Evolutionary conservation across 495 filamentous ascomycete genomes (phyloP), one percentile per base, ranked within the genome.

Genomic region (Aspergillus hancockii): DNA sequence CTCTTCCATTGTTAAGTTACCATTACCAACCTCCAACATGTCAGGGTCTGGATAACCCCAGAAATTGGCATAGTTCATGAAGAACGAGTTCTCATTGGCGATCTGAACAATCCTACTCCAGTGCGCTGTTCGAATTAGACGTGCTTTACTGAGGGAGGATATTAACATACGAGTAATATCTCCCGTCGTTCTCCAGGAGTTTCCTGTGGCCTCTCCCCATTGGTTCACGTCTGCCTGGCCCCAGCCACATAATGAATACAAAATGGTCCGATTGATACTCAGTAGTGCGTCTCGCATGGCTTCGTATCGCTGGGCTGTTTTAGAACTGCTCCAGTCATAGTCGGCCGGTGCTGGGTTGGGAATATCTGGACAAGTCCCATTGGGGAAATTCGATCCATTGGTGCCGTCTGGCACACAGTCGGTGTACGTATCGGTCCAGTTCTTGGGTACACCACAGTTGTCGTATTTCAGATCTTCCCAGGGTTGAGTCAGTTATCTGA

Each of bases 11-110:
- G 78, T 85, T 46, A 89, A 70, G 5, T 75, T 72, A 7, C 80
- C 83, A 61, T 88, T 89, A 9, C 87, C 86, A 31, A 90, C 77
- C 61, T 90, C 88, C 0, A 90, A 78, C 87, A 89, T 89, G 63
- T 90, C 88, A 5, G 81, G 70, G 60, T 90, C 87, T 8, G 83
- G 81, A 54, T 79, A 75, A 31, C 79, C 82, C 70, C 76, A 83
- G 70, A 83, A 85, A 25, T 79, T 68, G 22, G 73, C 78, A 23
- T 74, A 70, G 58, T 79, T 74, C 41, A 80, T 61, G 22, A 73
- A 63, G 65, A 84, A 85, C 43, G 71, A 67, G 54, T 75, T 77
- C 31, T 79, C 69, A 49, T 75, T 77, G 50, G 73, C 70, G 45
- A 76, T 74, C 34, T 71, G 63, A 6, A 68, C 60, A 50, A 84